These are phyloP conservation scores for Echium plantagineum DNA, from an alignment of 257 asterid genomes.

Conservation along the genomic window DNA sequence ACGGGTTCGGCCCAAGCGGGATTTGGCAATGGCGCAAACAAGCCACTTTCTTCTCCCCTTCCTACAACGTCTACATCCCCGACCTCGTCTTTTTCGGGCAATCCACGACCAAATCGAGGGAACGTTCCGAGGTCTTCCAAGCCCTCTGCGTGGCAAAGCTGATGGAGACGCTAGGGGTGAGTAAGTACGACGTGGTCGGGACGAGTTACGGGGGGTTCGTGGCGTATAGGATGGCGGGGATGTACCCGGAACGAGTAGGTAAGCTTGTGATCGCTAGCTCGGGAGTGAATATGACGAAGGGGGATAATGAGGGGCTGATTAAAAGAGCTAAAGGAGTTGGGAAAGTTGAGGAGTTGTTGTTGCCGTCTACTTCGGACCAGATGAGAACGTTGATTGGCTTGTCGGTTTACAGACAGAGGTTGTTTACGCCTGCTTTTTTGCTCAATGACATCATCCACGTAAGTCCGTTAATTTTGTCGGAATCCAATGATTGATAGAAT, in stretches of 20 bases:
- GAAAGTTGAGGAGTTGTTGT: slow-evolving; percentile 40
- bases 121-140: slow-evolving; percentile 65
- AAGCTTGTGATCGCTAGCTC: slow-evolving; percentile 87
- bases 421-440: slow-evolving; percentile 46
- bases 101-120: slow-evolving; percentile 34
- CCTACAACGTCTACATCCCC: slow-evolving; percentile 52
- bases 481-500: no score
- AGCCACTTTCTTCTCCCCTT: slow-evolving; percentile 31
- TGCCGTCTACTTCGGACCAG: slow-evolving; percentile 50
- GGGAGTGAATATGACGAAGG: slow-evolving; percentile 40
- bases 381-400: no score
- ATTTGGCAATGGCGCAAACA: slow-evolving; percentile 71
- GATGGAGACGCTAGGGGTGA: slow-evolving; percentile 36
- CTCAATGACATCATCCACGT: slow-evolving; percentile 47
- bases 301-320: slow-evolving; percentile 37
- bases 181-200: slow-evolving; percentile 45
- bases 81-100: slow-evolving; percentile 64
- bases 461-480: neutral
- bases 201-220: slow-evolving; percentile 87
- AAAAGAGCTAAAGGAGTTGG: slow-evolving; percentile 29
- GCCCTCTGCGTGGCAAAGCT: slow-evolving; percentile 42
- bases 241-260: slow-evolving; percentile 69
- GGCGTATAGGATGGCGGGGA: slow-evolving; percentile 54
- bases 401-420: slow-evolving; percentile 21
- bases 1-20: slow-evolving; percentile 70